These are phyloP conservation scores for Quercus mongolica DNA, from an alignment of 306 rosid species.

Conservation along the genomic window DNA sequence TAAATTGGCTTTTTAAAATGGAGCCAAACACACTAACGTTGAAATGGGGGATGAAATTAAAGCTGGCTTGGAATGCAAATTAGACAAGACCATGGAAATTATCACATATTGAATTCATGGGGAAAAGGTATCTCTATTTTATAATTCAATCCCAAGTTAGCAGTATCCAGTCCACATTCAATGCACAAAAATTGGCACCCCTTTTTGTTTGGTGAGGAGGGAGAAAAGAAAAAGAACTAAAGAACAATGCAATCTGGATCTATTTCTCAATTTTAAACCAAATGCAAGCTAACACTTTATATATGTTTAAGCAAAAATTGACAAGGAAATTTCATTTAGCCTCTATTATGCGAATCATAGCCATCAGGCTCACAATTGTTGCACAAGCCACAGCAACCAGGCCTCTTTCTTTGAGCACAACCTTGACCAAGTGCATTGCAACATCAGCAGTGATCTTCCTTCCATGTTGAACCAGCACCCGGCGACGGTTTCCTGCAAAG, in stretches of 20 bases:
- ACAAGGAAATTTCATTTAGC: not conserved
- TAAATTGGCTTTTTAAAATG: too few species aligned
- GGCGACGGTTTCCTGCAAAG: slow-evolving; percentile 54
- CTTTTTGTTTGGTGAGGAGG: too few species aligned
- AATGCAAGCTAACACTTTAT: not conserved
- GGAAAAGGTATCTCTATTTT: too few species aligned
- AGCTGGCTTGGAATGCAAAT: slow-evolving; percentile 26
- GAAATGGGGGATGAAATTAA: slow-evolving; percentile 69
- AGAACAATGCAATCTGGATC: not conserved
- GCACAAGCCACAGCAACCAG: slow-evolving; percentile 47
- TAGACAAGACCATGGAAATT: slow-evolving; percentile 7
- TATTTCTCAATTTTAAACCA: not conserved
- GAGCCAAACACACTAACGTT: not conserved
- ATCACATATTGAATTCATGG: too few species aligned
- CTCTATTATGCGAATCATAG: slow-evolving; percentile 18
- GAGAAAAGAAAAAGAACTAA: not conserved
- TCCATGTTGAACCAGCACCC: slow-evolving; percentile 46
- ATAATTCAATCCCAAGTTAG: too few species aligned
- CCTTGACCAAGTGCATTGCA: slow-evolving; percentile 30
- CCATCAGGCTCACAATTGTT: slow-evolving; percentile 41
- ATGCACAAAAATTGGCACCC: too few species aligned
- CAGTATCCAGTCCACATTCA: too few species aligned
- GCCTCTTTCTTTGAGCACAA: slow-evolving; percentile 40
- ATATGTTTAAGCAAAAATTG: not conserved
- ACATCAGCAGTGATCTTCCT: slow-evolving; percentile 53